Conservation (phyloP, 1,139 yeast genomes). For the Geotrichum histeridarum region DNA sequence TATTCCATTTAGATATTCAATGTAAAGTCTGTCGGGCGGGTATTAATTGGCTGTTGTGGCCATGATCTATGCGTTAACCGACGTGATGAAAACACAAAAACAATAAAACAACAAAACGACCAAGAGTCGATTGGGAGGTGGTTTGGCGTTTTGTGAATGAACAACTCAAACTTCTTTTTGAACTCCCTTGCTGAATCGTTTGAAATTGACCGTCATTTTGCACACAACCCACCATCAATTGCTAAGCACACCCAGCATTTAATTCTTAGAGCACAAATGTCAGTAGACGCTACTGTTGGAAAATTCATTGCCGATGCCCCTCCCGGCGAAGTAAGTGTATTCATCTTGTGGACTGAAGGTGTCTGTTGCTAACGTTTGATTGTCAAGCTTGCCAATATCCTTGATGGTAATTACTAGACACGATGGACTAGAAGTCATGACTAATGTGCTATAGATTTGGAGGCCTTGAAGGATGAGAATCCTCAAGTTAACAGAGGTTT, state of each 20-base stretch:
- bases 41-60: too few relatives aligned
- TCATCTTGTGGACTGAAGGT: background rate
- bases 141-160: too few relatives aligned
- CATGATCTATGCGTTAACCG: too few relatives aligned
- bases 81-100: too few relatives aligned
- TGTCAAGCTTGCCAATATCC: slow-evolving; percentile 27
- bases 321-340: slow-evolving; percentile 45
- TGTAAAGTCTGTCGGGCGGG: too few relatives aligned
- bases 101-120: too few relatives aligned
- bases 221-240: background rate
- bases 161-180: background rate
- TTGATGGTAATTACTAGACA: slow-evolving; percentile 24
- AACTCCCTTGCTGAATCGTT: background rate
- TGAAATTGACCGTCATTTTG: background rate
- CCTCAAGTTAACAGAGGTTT: slow-evolving; percentile 31
- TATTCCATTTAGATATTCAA: slow-evolving; percentile 29
- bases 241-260: background rate
- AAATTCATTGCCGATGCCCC: slow-evolving; percentile 49
- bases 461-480: slow-evolving; percentile 37
- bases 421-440: background rate
- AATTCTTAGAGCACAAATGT: slow-evolving; percentile 20
- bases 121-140: too few relatives aligned
- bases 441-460: slow-evolving; percentile 29
- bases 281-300: slow-evolving; percentile 29
- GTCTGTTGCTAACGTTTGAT: slow-evolving; percentile 26